Evolutionary conservation across 2,329 filamentous ascomycete species (phyloP), one percentile per base, ranked within the genome.

Genomic region (Endocalyx cinctus): DNA sequence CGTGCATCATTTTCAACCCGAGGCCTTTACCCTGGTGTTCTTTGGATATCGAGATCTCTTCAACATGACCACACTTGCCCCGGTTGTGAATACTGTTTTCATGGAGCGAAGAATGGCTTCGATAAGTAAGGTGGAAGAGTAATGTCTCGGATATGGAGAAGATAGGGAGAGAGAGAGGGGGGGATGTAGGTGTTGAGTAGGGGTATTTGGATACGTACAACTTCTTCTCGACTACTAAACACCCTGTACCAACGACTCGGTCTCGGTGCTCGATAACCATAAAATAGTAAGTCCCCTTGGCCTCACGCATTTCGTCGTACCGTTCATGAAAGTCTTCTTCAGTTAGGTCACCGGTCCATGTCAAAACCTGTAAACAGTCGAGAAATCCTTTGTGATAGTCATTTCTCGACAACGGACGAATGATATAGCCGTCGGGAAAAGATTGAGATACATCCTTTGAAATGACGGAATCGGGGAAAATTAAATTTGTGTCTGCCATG

Each of bases 21-120:
- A 92, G 64, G 51, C 86, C 87, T 68, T 87, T 88, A 18, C 84
- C 83, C 57, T 89, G 86, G 59, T 89, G 82, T 37, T 84, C 79
- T 60, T 82, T 81, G 31, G 80, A 72, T 18, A 92, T 82, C 4
- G 85, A 83, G 53, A 92, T 89, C 56, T 92, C 86, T 61, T 92
- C 86, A 52, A 92, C 84, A 52, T 92, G 86, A 2, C 85, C 86
- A 5, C 87, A 83, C 11, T 75, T 62, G 14, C 79, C 78, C 16
- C 82, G 70, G 38, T 78, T 70, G 50, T 84, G 80, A 43, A 85
- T 83, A 47, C 72, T 76, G 19, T 22, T 13, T n/a, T 29, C 12
- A 23, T 20, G n/a, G 14, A 17, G 14, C 10, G 5, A 16, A 18
- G 5, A 8, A n/a, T n/a, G n/a, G n/a, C n/a, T n/a, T n/a, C n/a